These are phyloP conservation scores for Apiospora marii DNA, from an alignment of 2,329 filamentous ascomycete species.

Conservation along the genomic window DNA sequence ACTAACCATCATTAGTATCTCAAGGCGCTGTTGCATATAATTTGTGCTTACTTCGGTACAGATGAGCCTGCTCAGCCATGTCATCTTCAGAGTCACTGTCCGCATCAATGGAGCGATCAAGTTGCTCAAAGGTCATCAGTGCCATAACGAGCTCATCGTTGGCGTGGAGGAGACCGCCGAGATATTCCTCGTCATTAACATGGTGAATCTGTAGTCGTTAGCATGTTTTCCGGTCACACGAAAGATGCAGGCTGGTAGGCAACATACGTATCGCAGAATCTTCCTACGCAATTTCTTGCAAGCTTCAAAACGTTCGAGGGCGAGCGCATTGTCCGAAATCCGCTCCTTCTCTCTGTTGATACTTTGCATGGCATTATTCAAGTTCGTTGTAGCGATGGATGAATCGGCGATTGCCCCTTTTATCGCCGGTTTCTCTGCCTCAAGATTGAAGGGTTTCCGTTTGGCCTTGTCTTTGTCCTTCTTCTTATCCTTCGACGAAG, in stretches of 20 bases:
- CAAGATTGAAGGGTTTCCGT: conserved; percentile 77
- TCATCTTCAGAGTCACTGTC: conserved; percentile 77
- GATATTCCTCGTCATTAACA: conserved; percentile 89
- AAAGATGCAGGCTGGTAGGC: not conserved
- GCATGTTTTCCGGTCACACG: conserved; percentile 17
- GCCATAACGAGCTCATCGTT: conserved; percentile 96
- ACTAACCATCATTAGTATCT: conserved; percentile 50
- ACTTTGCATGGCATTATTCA: conserved; percentile 84
- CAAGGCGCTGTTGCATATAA: not conserved
- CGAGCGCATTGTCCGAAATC: conserved; percentile 83
- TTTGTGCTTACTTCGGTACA: conserved; percentile 63
- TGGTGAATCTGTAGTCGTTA: conserved; percentile 73
- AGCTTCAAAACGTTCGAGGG: conserved; percentile 79
- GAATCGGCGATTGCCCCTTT: conserved; percentile 88
- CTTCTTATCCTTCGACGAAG: conserved; percentile 58
- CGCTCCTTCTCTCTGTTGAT: conserved; percentile 90
- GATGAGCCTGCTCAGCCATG: conserved; percentile 70
- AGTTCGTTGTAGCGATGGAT: conserved; percentile 88
- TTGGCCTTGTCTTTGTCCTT: conserved; percentile 65
- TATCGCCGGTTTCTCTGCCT: conserved; percentile 87
- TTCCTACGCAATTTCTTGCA: conserved; percentile 88
- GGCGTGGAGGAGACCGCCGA: conserved; percentile 88
- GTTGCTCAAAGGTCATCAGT: conserved; percentile 92
- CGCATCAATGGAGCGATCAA: conserved; percentile 84
- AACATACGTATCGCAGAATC: conserved; percentile 79